Percentiles rank a stretch among this genome's conserved stretches.
Conservation (phyloP, 345 rosid species). For the Salix dunnii region DNA sequence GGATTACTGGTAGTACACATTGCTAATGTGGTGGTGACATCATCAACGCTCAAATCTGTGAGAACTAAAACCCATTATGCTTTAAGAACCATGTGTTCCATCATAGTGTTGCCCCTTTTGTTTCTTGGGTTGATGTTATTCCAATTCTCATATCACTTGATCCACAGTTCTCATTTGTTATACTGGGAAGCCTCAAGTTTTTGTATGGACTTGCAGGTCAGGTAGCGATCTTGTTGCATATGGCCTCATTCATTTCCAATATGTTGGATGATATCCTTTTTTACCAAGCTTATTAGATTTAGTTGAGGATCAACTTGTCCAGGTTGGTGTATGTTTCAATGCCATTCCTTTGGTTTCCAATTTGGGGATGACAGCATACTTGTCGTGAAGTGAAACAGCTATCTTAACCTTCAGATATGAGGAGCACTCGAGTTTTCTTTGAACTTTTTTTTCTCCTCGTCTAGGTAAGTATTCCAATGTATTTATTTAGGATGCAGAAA, state of each 20-base stretch:
- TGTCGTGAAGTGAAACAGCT: not conserved
- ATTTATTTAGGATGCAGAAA: not conserved
- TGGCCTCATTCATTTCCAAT: not conserved
- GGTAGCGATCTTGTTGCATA: not conserved
- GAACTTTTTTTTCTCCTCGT: not conserved
- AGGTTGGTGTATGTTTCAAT: not conserved
- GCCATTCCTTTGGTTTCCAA: not conserved
- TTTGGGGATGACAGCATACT: not conserved
- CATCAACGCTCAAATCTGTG: not conserved
- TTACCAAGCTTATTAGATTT: not conserved
- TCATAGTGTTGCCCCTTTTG: not conserved
- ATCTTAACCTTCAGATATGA: not conserved
- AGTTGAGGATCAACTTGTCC: not conserved
- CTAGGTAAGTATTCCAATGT: not conserved
- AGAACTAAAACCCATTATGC: not conserved
- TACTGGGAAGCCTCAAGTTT: not conserved
- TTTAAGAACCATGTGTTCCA: not conserved
- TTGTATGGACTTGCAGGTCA: not conserved
- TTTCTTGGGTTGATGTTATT: not conserved
- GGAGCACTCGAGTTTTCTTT: not conserved
- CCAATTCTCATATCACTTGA: not conserved
- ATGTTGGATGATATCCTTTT: not conserved
- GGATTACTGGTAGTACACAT: slow-evolving; percentile 60
- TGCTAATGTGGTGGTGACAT: not conserved
- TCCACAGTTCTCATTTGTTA: not conserved